phyloP scores from a whole-genome alignment of 306 rosid species.

The Hylodesmum podocarpum region DNA sequence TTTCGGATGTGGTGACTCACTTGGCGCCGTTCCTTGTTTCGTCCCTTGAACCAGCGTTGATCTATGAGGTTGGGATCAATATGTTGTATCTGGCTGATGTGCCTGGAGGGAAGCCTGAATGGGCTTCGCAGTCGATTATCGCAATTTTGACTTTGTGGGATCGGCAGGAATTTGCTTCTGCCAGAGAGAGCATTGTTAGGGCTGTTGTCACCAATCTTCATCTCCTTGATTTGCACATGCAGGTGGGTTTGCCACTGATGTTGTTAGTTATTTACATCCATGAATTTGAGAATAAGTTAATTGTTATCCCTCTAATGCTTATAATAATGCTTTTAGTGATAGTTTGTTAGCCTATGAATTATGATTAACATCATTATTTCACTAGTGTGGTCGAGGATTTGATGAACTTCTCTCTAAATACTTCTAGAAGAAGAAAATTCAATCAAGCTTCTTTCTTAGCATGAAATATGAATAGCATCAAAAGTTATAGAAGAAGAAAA shows the following conservation, averaged over 20 bases:
- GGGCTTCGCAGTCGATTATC: slow-evolving; percentile 95
- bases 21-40: slow-evolving; percentile 91
- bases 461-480: background rate
- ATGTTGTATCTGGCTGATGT: slow-evolving; percentile 98
- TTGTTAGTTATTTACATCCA: background rate
- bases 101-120: slow-evolving; percentile 97
- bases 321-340: background rate
- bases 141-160: slow-evolving; percentile 98
- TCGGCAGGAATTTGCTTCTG: slow-evolving; percentile 92
- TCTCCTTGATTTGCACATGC: slow-evolving; percentile 98
- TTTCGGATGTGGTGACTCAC: slow-evolving; percentile 90
- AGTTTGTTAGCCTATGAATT: background rate
- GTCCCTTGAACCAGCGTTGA: slow-evolving; percentile 92
- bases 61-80: slow-evolving; percentile 91
- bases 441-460: background rate
- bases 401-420: too few species aligned
- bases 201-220: slow-evolving; percentile 97
- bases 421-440: too few species aligned
- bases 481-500: background rate
- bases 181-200: slow-evolving; percentile 91
- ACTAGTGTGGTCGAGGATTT: background rate
- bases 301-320: background rate
- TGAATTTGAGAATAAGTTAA: background rate
- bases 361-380: background rate
- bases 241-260: slow-evolving; percentile 49